Conservation (phyloP, 331 rosid genomes). For the Cydonia oblonga region DNA sequence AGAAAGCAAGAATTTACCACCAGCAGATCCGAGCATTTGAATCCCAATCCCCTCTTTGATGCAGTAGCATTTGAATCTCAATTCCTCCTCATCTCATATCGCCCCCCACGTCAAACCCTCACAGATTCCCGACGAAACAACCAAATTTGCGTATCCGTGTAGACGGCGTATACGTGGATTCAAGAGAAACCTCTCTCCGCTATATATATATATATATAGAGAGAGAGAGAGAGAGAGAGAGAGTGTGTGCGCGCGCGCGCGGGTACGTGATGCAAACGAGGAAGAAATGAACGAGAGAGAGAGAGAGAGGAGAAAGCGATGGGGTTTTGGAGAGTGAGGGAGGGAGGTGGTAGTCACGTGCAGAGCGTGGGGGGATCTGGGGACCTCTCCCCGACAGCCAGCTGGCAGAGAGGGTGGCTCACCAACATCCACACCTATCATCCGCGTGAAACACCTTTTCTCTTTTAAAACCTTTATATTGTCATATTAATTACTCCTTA, state of each 20-base stretch:
- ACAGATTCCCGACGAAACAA: neutral
- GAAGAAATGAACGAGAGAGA: slow-evolving; percentile 16
- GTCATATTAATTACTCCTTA: neutral
- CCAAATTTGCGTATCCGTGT: neutral
- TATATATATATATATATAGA: neutral
- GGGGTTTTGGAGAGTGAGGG: no score
- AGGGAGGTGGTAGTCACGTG: slow-evolving; percentile 61
- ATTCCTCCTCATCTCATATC: slow-evolving; percentile 14
- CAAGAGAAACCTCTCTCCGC: neutral
- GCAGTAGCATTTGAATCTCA: slow-evolving; percentile 44
- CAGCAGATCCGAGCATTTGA: slow-evolving; percentile 69
- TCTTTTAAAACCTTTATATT: neutral
- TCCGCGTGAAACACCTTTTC: slow-evolving; percentile 49
- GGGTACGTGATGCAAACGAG: neutral
- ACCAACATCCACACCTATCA: slow-evolving; percentile 85
- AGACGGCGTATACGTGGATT: neutral
- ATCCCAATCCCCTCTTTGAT: slow-evolving; percentile 14
- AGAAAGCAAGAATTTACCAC: slow-evolving; percentile 38
- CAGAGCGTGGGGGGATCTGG: slow-evolving; percentile 52
- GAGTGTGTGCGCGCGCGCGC: no score
- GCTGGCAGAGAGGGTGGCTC: slow-evolving; percentile 92
- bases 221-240: no score
- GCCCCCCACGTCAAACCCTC: slow-evolving; percentile 9
- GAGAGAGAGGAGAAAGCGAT: neutral
- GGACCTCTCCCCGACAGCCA: slow-evolving; percentile 72